phyloP scores from a whole-genome alignment of 495 filamentous ascomycete species.

The Sporormia fimetaria region DNA sequence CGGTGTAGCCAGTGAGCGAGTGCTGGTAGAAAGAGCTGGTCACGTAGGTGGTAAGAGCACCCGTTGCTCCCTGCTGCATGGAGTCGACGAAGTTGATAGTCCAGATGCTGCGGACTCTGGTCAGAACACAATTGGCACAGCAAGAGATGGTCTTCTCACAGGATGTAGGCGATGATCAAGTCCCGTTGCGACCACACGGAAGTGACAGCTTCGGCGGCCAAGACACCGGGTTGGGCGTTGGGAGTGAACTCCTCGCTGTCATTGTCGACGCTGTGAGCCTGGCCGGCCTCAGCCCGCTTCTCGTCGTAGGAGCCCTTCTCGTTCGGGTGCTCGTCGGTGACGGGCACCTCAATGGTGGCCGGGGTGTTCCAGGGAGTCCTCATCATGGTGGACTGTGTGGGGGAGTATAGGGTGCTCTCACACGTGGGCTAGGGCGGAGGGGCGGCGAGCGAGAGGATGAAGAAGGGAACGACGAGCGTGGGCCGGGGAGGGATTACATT shows the following conservation, averaged over 20 bases:
- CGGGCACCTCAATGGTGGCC: not conserved
- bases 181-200: constrained; percentile 35
- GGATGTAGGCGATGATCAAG: constrained; percentile 34
- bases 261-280: not conserved
- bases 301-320: not conserved
- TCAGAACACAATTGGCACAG: not conserved
- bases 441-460: not conserved
- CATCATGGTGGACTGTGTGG: not conserved
- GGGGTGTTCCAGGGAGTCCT: not conserved
- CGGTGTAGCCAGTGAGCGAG: constrained; percentile 24
- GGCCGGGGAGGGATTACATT: no score
- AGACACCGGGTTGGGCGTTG: constrained; percentile 36
- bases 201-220: constrained; percentile 37
- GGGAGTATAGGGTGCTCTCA: no score
- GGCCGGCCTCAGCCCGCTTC: constrained; percentile 3
- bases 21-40: constrained; percentile 27
- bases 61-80: constrained; percentile 29
- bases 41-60: constrained; percentile 23
- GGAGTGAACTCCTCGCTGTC: constrained; percentile 2
- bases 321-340: not conserved
- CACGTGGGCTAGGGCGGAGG: not conserved
- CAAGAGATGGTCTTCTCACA: constrained; percentile 23
- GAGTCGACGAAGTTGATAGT: constrained; percentile 40
- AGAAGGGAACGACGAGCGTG: not conserved
- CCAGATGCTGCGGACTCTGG: constrained; percentile 34